phyloP scores from a whole-genome alignment of 2,329 filamentous ascomycete species.

The Fusarium burgessii region DNA sequence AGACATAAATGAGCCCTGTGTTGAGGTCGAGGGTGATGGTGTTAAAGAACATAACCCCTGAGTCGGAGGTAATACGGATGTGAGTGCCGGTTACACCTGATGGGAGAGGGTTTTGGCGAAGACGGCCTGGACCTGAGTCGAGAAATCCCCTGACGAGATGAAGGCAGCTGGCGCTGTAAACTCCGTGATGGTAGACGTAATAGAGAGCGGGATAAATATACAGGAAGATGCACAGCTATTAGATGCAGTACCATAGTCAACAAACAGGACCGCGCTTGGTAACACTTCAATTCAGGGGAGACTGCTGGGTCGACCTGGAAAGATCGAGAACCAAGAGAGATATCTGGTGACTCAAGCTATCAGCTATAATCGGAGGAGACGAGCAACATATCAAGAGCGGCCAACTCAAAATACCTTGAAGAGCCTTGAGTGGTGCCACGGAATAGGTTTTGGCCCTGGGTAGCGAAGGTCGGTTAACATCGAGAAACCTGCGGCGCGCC shows the following conservation, averaged over 20 bases:
- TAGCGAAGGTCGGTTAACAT: no score
- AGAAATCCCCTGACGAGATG: not conserved
- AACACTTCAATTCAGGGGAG: conserved; percentile 3
- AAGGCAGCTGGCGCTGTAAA: conserved; percentile 14
- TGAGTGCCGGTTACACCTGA: not conserved
- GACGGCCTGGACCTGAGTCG: conserved; percentile 8
- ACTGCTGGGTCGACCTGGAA: conserved; percentile 33
- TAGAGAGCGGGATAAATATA: conserved; percentile 5
- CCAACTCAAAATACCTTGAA: not conserved
- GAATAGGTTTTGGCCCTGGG: not conserved
- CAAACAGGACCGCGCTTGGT: conserved; percentile 10
- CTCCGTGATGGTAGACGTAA: conserved; percentile 20
- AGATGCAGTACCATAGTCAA: conserved; percentile 22
- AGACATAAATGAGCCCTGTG: not conserved
- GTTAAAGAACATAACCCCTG: no score
- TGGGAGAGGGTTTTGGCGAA: conserved; percentile 15
- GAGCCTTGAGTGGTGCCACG: not conserved
- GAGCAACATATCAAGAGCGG: no score
- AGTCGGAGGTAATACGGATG: not conserved
- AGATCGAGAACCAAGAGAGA: conserved; percentile 27
- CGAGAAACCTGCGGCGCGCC: not conserved
- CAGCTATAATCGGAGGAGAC: not conserved
- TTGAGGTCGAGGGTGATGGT: not conserved
- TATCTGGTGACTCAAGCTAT: conserved; percentile 26
- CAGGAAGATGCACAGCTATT: conserved; percentile 3